phyloP scores from a whole-genome alignment of 345 rosid species.

The Syzygium jambos region DNA sequence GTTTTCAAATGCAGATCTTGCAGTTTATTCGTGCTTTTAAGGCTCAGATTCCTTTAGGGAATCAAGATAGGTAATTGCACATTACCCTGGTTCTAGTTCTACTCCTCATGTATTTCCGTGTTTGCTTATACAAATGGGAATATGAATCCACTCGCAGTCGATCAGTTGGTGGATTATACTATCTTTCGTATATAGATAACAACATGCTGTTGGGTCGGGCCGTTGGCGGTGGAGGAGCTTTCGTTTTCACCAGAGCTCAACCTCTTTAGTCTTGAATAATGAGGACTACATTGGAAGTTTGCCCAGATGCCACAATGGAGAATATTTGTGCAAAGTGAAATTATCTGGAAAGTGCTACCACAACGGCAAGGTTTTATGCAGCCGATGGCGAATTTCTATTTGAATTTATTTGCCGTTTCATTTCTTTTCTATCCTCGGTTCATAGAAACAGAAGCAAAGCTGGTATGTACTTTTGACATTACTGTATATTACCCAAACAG shows the following conservation, averaged over 20 bases:
- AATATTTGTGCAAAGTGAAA: background rate
- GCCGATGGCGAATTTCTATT: background rate
- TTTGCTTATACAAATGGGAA: background rate
- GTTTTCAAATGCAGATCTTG: constrained; percentile 46
- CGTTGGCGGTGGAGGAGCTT: constrained; percentile 93
- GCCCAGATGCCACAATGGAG: background rate
- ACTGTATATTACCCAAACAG: background rate
- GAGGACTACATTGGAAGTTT: background rate
- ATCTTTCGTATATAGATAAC: constrained; percentile 70
- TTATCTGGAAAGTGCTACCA: background rate
- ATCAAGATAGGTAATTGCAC: constrained; percentile 19
- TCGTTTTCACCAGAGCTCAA: constrained; percentile 77
- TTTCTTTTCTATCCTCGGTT: background rate
- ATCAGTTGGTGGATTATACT: constrained; percentile 79
- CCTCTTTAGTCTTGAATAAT: constrained; percentile 30
- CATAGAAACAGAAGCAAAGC: background rate
- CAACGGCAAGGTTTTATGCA: background rate
- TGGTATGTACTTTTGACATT: background rate
- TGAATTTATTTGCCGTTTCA: background rate
- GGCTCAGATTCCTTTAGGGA: constrained; percentile 63
- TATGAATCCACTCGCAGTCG: constrained; percentile 22
- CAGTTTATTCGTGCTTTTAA: constrained; percentile 70
- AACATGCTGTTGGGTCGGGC: constrained; percentile 87
- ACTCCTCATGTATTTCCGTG: background rate
- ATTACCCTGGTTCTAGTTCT: background rate